Conservation (phyloP, 352 stramenopile genomes). For the Globisporangium yorkense region DNA sequence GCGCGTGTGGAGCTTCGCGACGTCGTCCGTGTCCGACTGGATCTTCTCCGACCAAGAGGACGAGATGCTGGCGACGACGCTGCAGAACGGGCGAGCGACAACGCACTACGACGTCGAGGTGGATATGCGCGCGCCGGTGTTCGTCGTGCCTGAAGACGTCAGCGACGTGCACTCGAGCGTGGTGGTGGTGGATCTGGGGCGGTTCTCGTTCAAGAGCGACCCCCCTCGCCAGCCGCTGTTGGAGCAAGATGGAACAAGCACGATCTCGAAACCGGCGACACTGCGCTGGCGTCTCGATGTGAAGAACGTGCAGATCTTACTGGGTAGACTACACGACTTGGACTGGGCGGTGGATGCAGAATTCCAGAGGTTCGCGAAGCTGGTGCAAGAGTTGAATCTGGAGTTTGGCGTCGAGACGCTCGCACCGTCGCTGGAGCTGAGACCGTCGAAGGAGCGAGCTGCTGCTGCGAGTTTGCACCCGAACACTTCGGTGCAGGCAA, state of each 20-base stretch:
- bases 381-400: slow-evolving; percentile 60
- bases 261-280: slow-evolving; percentile 13
- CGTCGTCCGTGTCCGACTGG: slow-evolving; percentile 75
- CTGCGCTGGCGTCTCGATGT: slow-evolving; percentile 61
- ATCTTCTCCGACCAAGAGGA: slow-evolving; percentile 64
- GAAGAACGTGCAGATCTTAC: slow-evolving; percentile 50
- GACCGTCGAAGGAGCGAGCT: slow-evolving; percentile 5
- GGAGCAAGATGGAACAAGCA: slow-evolving; percentile 1
- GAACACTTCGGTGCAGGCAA: slow-evolving; percentile 11
- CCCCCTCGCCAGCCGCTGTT: slow-evolving; percentile 2
- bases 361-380: slow-evolving; percentile 27
- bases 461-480: slow-evolving; percentile 1
- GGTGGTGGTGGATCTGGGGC: slow-evolving; percentile 67
- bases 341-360: slow-evolving; percentile 31
- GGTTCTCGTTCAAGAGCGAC: slow-evolving; percentile 57
- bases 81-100: slow-evolving; percentile 14
- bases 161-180: slow-evolving; percentile 29
- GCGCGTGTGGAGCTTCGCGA: slow-evolving; percentile 75
- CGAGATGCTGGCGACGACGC: slow-evolving; percentile 23
- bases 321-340: slow-evolving; percentile 36
- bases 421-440: slow-evolving; percentile 6
- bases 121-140: slow-evolving; percentile 67
- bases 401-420: slow-evolving; percentile 48
- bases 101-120: slow-evolving; percentile 60
- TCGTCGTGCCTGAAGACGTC: slow-evolving; percentile 60